Percentiles rank a stretch among this genome's conserved stretches.
Evolutionary conservation across 1,139 yeast species (phyloP).

Genomic region (Kurtzmaniella quercitrusa): DNA sequence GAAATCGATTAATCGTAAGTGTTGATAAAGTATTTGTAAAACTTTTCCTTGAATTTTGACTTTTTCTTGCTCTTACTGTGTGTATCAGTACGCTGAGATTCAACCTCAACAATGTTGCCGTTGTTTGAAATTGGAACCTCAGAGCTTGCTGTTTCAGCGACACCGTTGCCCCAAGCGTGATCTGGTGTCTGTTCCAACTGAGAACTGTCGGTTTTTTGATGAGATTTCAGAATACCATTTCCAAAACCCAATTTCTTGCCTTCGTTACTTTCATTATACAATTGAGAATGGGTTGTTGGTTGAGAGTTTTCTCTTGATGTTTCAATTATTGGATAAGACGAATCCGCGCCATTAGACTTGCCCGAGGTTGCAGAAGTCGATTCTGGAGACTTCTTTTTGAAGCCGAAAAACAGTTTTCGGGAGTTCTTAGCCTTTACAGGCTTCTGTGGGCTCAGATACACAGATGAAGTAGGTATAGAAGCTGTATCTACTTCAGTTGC

Average conservation of each 20-base stretch:
- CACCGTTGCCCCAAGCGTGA: no score
- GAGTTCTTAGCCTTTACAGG: neutral
- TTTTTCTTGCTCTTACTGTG: neutral
- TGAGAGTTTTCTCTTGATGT: neutral
- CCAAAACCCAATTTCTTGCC: no score
- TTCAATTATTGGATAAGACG: neutral
- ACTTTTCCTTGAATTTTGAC: conserved; percentile 26
- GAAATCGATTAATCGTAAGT: conserved; percentile 18
- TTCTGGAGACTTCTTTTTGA: neutral
- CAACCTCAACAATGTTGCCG: neutral
- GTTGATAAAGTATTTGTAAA: conserved; percentile 35
- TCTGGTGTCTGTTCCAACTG: no score
- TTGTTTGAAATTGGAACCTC: neutral
- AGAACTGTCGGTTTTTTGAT: no score
- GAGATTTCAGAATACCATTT: no score
- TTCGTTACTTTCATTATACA: no score
- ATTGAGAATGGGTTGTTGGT: no score
- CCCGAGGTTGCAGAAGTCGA: neutral
- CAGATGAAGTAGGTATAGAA: neutral
- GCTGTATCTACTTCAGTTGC: conserved; percentile 2
- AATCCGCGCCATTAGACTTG: neutral
- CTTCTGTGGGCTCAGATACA: neutral
- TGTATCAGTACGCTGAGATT: neutral
- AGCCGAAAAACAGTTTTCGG: neutral
- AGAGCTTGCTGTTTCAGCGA: no score